phyloP scores from a whole-genome alignment of 208 protist genomes.

The Leishmania amazonensis region DNA sequence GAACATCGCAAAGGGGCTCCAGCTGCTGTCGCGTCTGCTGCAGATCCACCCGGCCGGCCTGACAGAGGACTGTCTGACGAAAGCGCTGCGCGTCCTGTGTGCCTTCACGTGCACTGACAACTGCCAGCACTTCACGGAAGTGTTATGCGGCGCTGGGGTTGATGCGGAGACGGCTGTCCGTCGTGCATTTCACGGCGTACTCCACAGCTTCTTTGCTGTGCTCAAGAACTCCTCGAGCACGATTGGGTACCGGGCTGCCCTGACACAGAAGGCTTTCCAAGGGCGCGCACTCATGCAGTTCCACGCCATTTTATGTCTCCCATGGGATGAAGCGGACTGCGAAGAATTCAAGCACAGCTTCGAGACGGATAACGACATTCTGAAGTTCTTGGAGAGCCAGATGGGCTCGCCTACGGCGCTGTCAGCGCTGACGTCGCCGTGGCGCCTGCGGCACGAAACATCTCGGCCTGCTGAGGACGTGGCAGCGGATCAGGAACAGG shows the following conservation, averaged over 20 bases:
- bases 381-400: constrained; percentile 59
- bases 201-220: constrained; percentile 39
- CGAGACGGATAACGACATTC: constrained; percentile 47
- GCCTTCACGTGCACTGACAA: constrained; percentile 44
- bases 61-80: constrained; percentile 26
- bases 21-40: constrained; percentile 47
- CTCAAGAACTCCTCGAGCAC: constrained; percentile 27
- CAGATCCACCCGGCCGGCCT: constrained; percentile 17
- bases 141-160: constrained; percentile 64
- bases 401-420: constrained; percentile 60
- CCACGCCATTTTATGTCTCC: constrained; percentile 77
- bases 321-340: constrained; percentile 83
- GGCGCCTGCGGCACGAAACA: constrained; percentile 40
- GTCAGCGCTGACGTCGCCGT: constrained; percentile 48
- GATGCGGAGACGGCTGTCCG: constrained; percentile 74
- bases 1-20: constrained; percentile 56
- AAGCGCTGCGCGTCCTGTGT: constrained; percentile 57
- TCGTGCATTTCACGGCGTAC: constrained; percentile 62
- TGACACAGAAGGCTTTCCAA: constrained; percentile 46
- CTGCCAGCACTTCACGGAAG: constrained; percentile 67
- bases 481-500: constrained; percentile 34
- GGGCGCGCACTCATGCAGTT: constrained; percentile 62
- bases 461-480: constrained; percentile 14
- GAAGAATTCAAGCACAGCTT: constrained; percentile 60
- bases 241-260: constrained; percentile 38